Evolutionary conservation across 257 asterid genomes (phyloP), one percentile per base, ranked within the genome.

Genomic region (Solanum okadae): DNA sequence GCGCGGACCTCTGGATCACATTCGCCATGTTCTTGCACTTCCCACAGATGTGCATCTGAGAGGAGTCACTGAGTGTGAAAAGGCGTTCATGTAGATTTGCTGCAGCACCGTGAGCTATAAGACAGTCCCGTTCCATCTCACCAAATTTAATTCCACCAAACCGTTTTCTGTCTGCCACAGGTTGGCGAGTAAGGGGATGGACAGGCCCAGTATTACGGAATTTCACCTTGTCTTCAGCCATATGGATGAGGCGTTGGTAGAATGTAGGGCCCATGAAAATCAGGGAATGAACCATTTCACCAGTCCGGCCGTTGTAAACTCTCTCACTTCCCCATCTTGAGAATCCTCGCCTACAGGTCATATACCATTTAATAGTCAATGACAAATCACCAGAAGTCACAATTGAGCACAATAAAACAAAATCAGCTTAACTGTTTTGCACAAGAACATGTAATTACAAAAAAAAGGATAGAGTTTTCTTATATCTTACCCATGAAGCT

Each of bases 211-310:
- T 96, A 76, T 96, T 97, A 49, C 99, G 90, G 88, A 91, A 96
- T 71, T 97, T 97, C 15, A 97, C 98, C 88, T 96, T 97, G 94
- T 97, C 99, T 85, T 97, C 99, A 1, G 99, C 98, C 99, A 96
- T 97, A 70, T 97, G 99, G 0, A 91, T 91, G 40, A 97, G 98
- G 49, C 99, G 98, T 90, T 97, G 98, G 92, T 96, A 97, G 92
- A 91, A 95, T 10, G 99, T 96, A 4, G 99, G 99, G 27, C 99
- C 98, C 94, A 97, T 96, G 88, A 97, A 97, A 86, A 96, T 88
- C 3, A 95, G 94, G 75, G 96, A 90, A 2, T 90, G 82, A 6
- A 94, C 91, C 93, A 90, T 92, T 89, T 96, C 98, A 25, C 99
- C 99, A 0, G 98, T 94, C 2, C 96, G 93, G 0, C 99, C 99